A percentile compares a stretch with the other conserved stretches of the same genome.
Evolutionary conservation across 139 green algal genomes (phyloP).

Genomic region (Tetradesmus obliquus): DNA sequence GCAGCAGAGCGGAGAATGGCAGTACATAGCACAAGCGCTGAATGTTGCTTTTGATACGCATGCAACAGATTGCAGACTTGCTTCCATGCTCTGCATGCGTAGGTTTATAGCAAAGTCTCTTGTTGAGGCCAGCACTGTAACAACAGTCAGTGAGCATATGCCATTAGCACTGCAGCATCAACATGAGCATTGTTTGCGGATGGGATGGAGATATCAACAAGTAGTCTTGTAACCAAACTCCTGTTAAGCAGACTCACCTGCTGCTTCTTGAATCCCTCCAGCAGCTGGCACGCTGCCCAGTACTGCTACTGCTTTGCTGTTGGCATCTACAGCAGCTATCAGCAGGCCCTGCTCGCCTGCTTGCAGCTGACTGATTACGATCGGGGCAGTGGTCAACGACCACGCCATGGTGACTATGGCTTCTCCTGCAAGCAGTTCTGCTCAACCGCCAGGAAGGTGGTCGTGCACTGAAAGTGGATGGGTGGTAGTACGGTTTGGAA

Average conservation of each 20-base stretch:
- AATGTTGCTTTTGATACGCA: no score
- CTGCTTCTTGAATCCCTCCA: background rate
- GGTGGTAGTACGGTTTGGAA: no score
- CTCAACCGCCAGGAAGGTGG: background rate
- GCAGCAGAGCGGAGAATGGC: background rate
- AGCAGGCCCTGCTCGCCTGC: conserved; percentile 6
- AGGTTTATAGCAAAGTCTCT: no score
- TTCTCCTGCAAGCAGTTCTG: background rate
- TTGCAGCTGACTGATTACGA: background rate
- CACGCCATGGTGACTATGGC: background rate
- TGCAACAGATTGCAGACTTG: no score
- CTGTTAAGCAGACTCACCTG: background rate
- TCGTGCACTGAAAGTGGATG: no score
- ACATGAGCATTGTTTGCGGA: no score
- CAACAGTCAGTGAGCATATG: no score
- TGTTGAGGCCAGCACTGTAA: no score
- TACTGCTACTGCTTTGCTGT: background rate
- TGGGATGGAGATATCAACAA: no score
- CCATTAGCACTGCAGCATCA: no score
- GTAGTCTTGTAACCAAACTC: no score
- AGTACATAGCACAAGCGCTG: background rate
- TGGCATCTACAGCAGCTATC: conserved; percentile 9
- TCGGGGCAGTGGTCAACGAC: background rate
- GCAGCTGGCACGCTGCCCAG: conserved; percentile 16
- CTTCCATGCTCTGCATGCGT: no score